Conservation (phyloP, 148 eudicot genomes). For the Vaccinium myrtillus region DNA sequence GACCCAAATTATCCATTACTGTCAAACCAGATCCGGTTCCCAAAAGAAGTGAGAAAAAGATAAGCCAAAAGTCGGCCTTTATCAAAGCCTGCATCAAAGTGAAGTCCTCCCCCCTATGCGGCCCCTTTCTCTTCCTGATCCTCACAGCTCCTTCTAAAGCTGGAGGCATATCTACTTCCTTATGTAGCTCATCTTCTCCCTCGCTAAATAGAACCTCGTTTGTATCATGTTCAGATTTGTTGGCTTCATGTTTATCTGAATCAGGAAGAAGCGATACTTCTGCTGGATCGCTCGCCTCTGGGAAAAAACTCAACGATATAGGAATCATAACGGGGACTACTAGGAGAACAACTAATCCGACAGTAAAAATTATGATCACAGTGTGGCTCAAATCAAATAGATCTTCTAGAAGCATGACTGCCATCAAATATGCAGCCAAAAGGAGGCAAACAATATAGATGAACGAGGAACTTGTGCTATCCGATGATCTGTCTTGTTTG, state of each 20-base stretch:
- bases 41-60: slow-evolving; percentile 72
- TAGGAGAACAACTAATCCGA: slow-evolving; percentile 52
- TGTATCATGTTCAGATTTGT: slow-evolving; percentile 42
- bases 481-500: slow-evolving; percentile 66
- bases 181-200: slow-evolving; percentile 74
- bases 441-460: slow-evolving; percentile 73
- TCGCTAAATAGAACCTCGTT: slow-evolving; percentile 73
- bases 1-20: slow-evolving; percentile 92
- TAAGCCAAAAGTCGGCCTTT: slow-evolving; percentile 93
- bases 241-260: slow-evolving; percentile 35
- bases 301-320: slow-evolving; percentile 38
- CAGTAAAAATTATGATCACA: slow-evolving; percentile 60
- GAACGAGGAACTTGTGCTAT: slow-evolving; percentile 56
- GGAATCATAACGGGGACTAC: slow-evolving; percentile 69
- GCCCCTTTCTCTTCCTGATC: slow-evolving; percentile 74
- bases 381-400: slow-evolving; percentile 55
- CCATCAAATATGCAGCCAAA: slow-evolving; percentile 91
- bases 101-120: slow-evolving; percentile 93
- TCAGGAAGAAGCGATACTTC: slow-evolving; percentile 60
- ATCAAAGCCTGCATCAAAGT: slow-evolving; percentile 76
- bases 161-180: slow-evolving; percentile 63
- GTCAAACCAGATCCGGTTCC: slow-evolving; percentile 98
- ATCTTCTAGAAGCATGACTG: slow-evolving; percentile 88
- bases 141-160: slow-evolving; percentile 81
- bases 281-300: slow-evolving; percentile 41